Base-by-base conservation (phyloP, 2,329 filamentous ascomycete species). In the Ascomycota sp. region DNA sequence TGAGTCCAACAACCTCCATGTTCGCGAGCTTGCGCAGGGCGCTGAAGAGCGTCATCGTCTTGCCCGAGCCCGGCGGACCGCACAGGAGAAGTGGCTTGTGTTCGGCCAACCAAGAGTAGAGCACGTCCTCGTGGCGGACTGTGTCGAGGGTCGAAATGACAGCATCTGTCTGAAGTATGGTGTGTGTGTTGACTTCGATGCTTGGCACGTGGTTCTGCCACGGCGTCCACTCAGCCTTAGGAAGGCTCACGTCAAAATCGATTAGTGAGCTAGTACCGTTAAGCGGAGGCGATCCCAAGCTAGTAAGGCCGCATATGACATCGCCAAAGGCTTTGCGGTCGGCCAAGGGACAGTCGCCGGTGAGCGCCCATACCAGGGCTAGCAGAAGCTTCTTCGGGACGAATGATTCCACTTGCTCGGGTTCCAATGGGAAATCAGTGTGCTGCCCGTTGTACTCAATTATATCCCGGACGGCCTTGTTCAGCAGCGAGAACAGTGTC, bases 11-110 rank as follows among this genome's bases (percentile, higher is more conserved):
- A 33, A 94, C 83, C 54, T 98, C 89, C 85, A 98, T 94, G 49
- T 94, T 94, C 4, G 86, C 86, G 33, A 98, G 63, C 55, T 98
- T 98, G 38, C 89, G 76, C 31, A 99, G 69, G 22, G 89, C 89
- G 48, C 86, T 94, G 61, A 99, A 99, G 9, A 99, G 62, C 8
- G 89, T 99, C 89, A 99, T 99, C 4, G 89, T 99, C 61, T 99
- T 99, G 63, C 89, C 89, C 30, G 89, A 98, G 59, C 89, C 89
- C 34, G 89, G 89, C 47, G 89, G 91, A 52, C 89, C 91, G 50
- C 89, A 99, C 11, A 99, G 75, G 30, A 99, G 62, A 12, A 99
- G 63, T 9, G 91, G 89, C 58, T 98, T 98, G 51, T 99, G 89
- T 51, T 99, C 89, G 11, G 91, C 89, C 27, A 99, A 70, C 89